phyloP scores from a whole-genome alignment of 1,284 basidiomycete genomes.

The Ceratobasidium sp. region DNA sequence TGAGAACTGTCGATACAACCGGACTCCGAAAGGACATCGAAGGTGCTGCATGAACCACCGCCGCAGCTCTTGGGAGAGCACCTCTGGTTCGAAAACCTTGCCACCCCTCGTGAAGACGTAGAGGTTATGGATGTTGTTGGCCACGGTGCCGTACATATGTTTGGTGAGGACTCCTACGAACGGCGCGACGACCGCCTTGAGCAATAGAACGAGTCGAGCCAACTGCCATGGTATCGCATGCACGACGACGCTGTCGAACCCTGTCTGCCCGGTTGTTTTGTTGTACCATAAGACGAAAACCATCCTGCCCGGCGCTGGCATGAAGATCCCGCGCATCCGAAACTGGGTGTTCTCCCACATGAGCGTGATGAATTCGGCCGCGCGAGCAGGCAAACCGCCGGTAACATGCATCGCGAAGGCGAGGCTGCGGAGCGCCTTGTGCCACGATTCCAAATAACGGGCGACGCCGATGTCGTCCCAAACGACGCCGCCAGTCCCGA shows the following conservation, averaged over 20 bases:
- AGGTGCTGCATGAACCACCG: not conserved
- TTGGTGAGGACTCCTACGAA: not conserved
- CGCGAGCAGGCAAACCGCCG: too few relatives aligned
- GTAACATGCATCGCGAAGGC: not conserved
- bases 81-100: not conserved
- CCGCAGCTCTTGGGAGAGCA: not conserved
- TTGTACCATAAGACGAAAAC: conserved; percentile 3
- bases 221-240: conserved; percentile 23
- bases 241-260: not conserved
- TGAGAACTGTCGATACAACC: not conserved
- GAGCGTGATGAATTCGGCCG: not conserved
- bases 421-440: not conserved
- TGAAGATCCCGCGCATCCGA: not conserved
- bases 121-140: not conserved
- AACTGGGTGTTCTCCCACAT: not conserved
- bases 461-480: too few relatives aligned
- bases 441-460: not conserved
- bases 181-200: not conserved
- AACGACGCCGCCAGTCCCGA: too few relatives aligned
- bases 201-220: not conserved
- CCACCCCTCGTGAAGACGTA: not conserved
- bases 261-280: conserved; percentile 9
- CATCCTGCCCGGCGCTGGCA: not conserved
- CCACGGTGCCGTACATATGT: not conserved
- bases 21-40: not conserved